Evolutionary conservation across 768 basidiomycete species (phyloP).

Genomic region (Boletus rubescentipes): DNA sequence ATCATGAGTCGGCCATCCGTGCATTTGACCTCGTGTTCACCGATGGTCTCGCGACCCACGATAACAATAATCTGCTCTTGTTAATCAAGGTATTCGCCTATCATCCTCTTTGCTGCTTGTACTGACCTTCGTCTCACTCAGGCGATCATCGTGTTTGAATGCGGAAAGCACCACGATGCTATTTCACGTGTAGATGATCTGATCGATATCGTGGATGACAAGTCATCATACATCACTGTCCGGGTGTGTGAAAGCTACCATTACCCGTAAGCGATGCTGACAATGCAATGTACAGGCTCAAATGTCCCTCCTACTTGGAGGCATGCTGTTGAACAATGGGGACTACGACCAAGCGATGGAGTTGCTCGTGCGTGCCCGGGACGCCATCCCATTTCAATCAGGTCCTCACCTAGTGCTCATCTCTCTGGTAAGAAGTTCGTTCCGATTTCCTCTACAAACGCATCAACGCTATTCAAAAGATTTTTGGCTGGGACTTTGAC

Average conservation of each 20-base stretch:
- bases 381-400: not conserved
- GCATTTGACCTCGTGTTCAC: constrained; percentile 7
- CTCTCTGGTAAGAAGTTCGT: not conserved
- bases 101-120: not conserved
- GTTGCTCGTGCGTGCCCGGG: not conserved
- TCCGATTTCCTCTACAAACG: not conserved
- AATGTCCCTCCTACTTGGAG: not conserved
- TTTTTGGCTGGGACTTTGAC: constrained; percentile 19
- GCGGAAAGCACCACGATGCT: not conserved
- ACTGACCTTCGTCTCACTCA: not conserved
- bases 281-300: not conserved
- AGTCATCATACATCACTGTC: no score
- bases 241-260: no score
- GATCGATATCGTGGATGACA: no score
- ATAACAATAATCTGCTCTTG: constrained; percentile 3
- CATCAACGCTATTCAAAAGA: not conserved
- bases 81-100: constrained; percentile 2
- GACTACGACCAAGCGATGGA: not conserved
- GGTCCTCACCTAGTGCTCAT: not conserved
- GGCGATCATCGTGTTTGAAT: not conserved
- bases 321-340: not conserved
- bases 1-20: not conserved
- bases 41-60: not conserved
- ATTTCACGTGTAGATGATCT: no score
- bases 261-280: no score